A percentile compares a stretch with the other conserved stretches of the same genome.
These are phyloP conservation scores for Kazachstania kunashirensis DNA, from an alignment of 805 yeast species.

Conservation along the genomic window DNA sequence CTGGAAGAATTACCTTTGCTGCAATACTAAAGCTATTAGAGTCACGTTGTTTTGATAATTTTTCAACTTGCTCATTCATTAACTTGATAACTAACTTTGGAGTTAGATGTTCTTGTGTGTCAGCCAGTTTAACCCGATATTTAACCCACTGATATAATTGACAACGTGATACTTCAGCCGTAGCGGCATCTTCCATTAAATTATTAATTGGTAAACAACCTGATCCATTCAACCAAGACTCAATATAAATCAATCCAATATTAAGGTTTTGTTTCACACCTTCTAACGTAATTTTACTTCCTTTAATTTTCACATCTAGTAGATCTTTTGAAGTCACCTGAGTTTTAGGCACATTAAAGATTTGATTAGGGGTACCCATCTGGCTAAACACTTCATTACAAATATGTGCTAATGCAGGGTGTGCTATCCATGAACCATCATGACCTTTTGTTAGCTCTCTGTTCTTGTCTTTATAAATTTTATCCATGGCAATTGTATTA, in stretches of 20 bases:
- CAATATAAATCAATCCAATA: conserved; percentile 73
- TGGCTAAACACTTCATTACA: conserved; percentile 65
- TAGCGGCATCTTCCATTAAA: conserved; percentile 85
- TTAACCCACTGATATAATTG: conserved; percentile 80
- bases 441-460: conserved; percentile 73
- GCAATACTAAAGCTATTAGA: conserved; percentile 55
- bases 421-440: conserved; percentile 87
- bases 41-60: conserved; percentile 35
- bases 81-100: conserved; percentile 48
- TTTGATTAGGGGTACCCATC: conserved; percentile 79
- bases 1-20: conserved; percentile 61
- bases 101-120: conserved; percentile 48
- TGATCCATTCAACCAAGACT: conserved; percentile 75
- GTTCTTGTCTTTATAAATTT: conserved; percentile 64
- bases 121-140: conserved; percentile 51
- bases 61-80: conserved; percentile 52
- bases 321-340: conserved; percentile 46
- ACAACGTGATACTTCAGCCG: conserved; percentile 78
- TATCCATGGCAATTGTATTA: conserved; percentile 58
- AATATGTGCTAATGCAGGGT: conserved; percentile 69
- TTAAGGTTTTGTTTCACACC: conserved; percentile 66
- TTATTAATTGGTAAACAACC: conserved; percentile 83
- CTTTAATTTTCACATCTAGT: conserved; percentile 52
- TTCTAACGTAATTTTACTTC: conserved; percentile 53
- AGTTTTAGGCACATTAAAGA: conserved; percentile 38